phyloP scores from a whole-genome alignment of 1,139 yeast genomes.

The Yamadazyma membranifaciens region DNA sequence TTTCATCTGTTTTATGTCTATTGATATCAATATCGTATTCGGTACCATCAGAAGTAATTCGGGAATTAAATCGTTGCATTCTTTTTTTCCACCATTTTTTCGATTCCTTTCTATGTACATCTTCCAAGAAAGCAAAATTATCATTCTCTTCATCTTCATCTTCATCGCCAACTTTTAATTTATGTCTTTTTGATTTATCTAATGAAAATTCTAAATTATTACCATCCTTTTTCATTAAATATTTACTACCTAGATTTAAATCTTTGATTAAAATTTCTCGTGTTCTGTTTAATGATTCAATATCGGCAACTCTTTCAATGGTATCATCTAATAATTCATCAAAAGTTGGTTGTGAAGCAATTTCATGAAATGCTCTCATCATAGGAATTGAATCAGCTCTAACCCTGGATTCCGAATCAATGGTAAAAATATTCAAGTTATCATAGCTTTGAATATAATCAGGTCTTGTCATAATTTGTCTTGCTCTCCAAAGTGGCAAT shows the following conservation, averaged over 20 bases:
- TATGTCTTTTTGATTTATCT: slow-evolving; percentile 14
- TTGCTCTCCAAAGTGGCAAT: slow-evolving; percentile 77
- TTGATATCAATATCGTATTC: slow-evolving; percentile 17
- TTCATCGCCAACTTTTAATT: slow-evolving; percentile 20
- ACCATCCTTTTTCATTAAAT: slow-evolving; percentile 15
- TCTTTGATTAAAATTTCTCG: slow-evolving; percentile 78
- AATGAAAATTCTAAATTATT: slow-evolving; percentile 13
- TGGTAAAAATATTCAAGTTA: slow-evolving; percentile 72
- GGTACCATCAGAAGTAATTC: slow-evolving; percentile 12
- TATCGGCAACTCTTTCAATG: slow-evolving; percentile 68
- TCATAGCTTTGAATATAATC: slow-evolving; percentile 78
- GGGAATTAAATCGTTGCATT: slow-evolving; percentile 31
- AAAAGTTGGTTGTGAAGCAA: slow-evolving; percentile 69
- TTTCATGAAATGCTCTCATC: slow-evolving; percentile 88
- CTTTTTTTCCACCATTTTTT: slow-evolving; percentile 48
- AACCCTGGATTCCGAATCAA: slow-evolving; percentile 72
- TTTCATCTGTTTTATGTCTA: slow-evolving; percentile 1
- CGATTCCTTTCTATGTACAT: slow-evolving; percentile 35
- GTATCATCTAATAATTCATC: slow-evolving; percentile 69
- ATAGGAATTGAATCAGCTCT: slow-evolving; percentile 82
- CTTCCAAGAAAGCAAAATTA: slow-evolving; percentile 37
- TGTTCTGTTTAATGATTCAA: slow-evolving; percentile 78
- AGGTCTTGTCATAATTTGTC: slow-evolving; percentile 83
- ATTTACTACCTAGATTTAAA: slow-evolving; percentile 51
- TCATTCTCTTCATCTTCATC: slow-evolving; percentile 36